Base-by-base conservation (phyloP, 371 early-diverging fungal genomes). In the Phascolomyces articulosus region DNA sequence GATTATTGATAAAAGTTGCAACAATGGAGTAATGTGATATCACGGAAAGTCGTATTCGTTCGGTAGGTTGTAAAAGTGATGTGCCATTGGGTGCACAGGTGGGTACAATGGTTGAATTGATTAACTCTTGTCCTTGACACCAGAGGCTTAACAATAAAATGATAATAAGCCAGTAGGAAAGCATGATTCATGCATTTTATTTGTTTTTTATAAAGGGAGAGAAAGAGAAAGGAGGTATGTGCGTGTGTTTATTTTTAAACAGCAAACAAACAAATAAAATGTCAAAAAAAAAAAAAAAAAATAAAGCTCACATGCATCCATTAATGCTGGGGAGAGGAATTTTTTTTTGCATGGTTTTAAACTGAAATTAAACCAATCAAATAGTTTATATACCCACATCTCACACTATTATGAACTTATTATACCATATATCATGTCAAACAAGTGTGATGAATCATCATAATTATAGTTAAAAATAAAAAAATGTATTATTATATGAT, bases 21-120 rank as follows among this genome's bases (percentile, higher is more conserved):
- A 65, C 60, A 15, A 73, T 78, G 64, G 66, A 44, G 56, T 65
- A 61, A 71, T 73, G 74, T 27, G 74, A 70, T 20, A 73, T 65
- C 18, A 73, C 65, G n/a, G 71, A 62, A 27, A 73, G 47, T 16
- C 70, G 69, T 13, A 28, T 16, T 44, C 26, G 44, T 55, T 28
- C 16, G 4, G 9, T 11, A 2, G 26, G 0, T 31, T 18, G 56
- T 31, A 38, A 11, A 11, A 23, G 4, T 8, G 31, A 18, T 55
- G 56, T 51, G 4, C 23, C 24, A 15, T 51, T 51, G 7, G 21
- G 0, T 23, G 6, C 23, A 24, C 51, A 51, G 9, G 24, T 1
- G 4, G 51, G 51, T 51, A 51, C 51, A 10, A 24, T 6, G 9
- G 23, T 10, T 51, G 51, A 7, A 51, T 51, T 0, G 1, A 6